Conservation (phyloP, 192 early-diverging fungal genomes). For the Coemansia sp. region DNA sequence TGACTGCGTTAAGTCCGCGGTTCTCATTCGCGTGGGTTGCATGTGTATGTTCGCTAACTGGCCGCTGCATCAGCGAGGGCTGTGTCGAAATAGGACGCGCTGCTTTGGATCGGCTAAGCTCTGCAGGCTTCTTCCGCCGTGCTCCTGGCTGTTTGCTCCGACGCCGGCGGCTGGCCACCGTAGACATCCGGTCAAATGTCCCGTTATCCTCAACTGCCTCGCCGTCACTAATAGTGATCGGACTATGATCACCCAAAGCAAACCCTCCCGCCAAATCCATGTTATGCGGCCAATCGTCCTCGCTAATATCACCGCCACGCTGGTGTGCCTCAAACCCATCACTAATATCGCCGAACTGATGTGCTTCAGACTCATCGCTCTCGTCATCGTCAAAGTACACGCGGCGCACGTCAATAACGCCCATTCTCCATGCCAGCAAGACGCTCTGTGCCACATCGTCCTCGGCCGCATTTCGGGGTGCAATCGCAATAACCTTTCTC, state of each 20-base stretch:
- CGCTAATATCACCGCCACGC: not conserved
- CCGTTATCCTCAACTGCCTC: conserved; percentile 50
- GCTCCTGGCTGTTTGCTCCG: not conserved
- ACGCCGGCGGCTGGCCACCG: not conserved
- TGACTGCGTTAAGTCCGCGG: conserved; percentile 32
- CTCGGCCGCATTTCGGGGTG: conserved; percentile 7
- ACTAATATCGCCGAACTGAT: conserved; percentile 8
- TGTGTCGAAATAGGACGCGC: not conserved
- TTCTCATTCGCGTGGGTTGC: not conserved
- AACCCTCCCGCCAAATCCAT: not conserved
- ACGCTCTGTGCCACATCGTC: conserved; percentile 39
- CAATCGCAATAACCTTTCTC: conserved; percentile 32
- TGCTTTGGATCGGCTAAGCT: not conserved
- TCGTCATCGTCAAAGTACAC: conserved; percentile 41
- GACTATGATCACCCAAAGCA: not conserved
- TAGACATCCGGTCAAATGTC: conserved; percentile 1
- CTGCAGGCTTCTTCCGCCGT: not conserved
- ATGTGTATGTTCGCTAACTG: not conserved
- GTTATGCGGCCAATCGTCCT: conserved; percentile 5
- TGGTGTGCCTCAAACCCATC: conserved; percentile 9
- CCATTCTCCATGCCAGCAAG: conserved; percentile 38
- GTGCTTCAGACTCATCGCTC: conserved; percentile 13
- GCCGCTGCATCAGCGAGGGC: conserved; percentile 3
- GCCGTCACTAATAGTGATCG: conserved; percentile 48
- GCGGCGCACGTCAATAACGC: conserved; percentile 46